These are phyloP conservation scores for Gnomoniopsis smithogilvyi DNA, from an alignment of 2,329 filamentous ascomycete species.

Conservation along the genomic window DNA sequence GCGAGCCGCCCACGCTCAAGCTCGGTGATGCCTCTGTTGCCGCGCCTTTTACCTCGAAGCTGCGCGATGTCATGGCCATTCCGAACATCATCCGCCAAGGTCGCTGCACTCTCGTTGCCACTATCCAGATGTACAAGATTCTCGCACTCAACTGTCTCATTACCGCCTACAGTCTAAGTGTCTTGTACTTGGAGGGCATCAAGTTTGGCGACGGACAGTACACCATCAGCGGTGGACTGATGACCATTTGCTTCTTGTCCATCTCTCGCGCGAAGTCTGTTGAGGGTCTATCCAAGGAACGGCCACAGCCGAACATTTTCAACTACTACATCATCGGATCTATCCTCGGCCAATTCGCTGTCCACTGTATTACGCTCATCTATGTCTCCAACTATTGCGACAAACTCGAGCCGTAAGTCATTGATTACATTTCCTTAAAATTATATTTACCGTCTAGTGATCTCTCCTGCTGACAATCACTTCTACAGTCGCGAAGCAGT, in stretches of 20 bases:
- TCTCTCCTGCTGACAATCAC: conserved; percentile 23
- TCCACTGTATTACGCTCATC: conserved; percentile 91
- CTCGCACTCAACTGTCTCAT: conserved; percentile 96
- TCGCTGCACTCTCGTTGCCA: conserved; percentile 94
- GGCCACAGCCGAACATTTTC: conserved; percentile 97
- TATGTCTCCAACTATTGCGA: conserved; percentile 92
- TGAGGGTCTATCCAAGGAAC: conserved; percentile 92
- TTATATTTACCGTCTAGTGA: background rate
- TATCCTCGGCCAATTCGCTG: conserved; percentile 92
- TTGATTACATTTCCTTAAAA: too few species aligned
- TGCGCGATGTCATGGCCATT: conserved; percentile 93
- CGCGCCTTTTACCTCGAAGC: conserved; percentile 95
- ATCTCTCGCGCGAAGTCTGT: conserved; percentile 97
- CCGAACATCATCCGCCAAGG: conserved; percentile 98
- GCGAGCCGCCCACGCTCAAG: conserved; percentile 93
- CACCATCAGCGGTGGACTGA: conserved; percentile 98
- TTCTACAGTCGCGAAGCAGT: conserved; percentile 46
- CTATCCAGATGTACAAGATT: conserved; percentile 99
- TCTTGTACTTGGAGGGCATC: conserved; percentile 95
- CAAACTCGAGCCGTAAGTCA: conserved; percentile 75
- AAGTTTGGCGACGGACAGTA: conserved; percentile 99
- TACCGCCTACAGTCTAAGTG: conserved; percentile 93
- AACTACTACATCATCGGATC: conserved; percentile 98
- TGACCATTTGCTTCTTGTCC: conserved; percentile 98
- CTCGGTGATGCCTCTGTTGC: conserved; percentile 96